phyloP scores from a whole-genome alignment of 2,329 filamentous ascomycete genomes.

The Myriosclerotinia duriaeana region DNA sequence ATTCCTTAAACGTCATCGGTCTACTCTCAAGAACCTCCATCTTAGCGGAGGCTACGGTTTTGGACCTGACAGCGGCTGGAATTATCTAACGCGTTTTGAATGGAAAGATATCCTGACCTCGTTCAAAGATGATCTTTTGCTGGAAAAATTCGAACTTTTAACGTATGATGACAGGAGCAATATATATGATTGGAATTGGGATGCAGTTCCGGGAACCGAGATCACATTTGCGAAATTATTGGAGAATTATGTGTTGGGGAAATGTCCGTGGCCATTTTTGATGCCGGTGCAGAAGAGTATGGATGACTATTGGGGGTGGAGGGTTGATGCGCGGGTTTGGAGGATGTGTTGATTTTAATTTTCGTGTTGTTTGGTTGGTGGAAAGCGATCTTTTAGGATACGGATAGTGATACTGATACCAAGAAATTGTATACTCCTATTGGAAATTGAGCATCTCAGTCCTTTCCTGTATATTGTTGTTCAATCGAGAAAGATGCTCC shows the following conservation, averaged over 20 bases:
- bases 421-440: background rate
- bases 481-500: background rate
- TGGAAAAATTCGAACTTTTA: conserved; percentile 18
- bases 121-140: background rate
- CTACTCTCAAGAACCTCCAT: conserved; percentile 13
- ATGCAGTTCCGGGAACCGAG: background rate
- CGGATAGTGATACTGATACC: background rate
- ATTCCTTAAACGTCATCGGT: conserved; percentile 7
- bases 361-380: no score
- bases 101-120: conserved; percentile 19
- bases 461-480: no score
- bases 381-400: background rate
- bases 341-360: background rate
- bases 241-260: conserved; percentile 4
- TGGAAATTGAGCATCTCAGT: background rate
- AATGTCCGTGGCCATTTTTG: conserved; percentile 14
- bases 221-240: conserved; percentile 11
- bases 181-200: conserved; percentile 23
- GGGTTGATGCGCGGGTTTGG: conserved; percentile 18
- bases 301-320: conserved; percentile 29
- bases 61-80: conserved; percentile 19
- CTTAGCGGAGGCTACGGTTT: conserved; percentile 15
- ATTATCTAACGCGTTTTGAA: conserved; percentile 12
- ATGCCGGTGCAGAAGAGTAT: background rate
- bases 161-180: conserved; percentile 19